Evolutionary conservation across 2,329 filamentous ascomycete species (phyloP), one percentile per base, ranked within the genome.

Genomic region (Cladophialophora immunda): DNA sequence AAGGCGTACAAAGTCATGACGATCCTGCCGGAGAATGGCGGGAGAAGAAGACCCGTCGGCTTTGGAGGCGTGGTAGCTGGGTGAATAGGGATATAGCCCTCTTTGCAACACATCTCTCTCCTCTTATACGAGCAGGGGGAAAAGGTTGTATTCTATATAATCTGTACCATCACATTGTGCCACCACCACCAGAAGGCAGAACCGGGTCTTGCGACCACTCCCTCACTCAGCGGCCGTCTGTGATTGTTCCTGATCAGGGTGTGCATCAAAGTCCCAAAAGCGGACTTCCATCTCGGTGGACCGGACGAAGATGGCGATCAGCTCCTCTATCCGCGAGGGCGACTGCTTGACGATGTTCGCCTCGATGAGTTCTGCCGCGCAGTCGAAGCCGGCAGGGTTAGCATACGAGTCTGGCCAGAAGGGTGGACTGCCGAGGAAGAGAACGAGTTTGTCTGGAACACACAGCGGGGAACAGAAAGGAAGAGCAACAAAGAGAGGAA

Each of bases 1-100:
- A 94, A 90, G 81, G 82, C 97, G 25, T 99, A 99, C 78, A 97
- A 98, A 81, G 94, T 89, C 27, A 85, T 99, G 85, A 92, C 94
- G 13, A 92, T 99, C 73, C 76, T 98, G 74, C 95, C 95, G 0
- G 91, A 94, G 78, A 92, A 91, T 70, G 86, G 84, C 38, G 90
- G 91, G 1, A 85, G 82, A 68, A 87, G 93, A 73, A 85, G 90
- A 66, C 94, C 94, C 1, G 93, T 97, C 62, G 95, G 95, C 0
- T 98, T 99, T 81, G 95, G 95, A 0, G 95, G 94, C 79, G 73
- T 81, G 65, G 71, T 69, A 54, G 70, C 58, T 19, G 62, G 52
- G 62, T 57, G 29, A 59, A 50, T 55, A n/a, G 15, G 3, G 7
- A 53, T 4, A 19, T 15, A 22, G n/a, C n/a, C 30, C 15, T 8